Conservation (phyloP, 371 early-diverging fungal species). For the Actinomortierella wolfii region DNA sequence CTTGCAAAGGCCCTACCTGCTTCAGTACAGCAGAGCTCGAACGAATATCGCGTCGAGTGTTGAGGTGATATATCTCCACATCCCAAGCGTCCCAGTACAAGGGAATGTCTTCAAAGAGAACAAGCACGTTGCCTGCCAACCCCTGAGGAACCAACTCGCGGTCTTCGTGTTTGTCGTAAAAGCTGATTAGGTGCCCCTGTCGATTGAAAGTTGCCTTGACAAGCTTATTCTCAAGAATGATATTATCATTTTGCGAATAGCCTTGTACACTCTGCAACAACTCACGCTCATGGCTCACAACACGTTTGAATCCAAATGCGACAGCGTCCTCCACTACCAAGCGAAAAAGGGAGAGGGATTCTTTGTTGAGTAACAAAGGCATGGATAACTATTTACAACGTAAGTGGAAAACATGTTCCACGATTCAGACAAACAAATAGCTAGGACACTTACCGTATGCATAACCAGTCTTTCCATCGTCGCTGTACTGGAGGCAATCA, state of each 20-base stretch:
- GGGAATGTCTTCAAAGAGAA: conserved; percentile 82
- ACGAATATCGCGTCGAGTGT: conserved; percentile 68
- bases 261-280: too few species aligned
- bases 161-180: conserved; percentile 63
- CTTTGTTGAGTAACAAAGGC: too few species aligned
- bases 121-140: conserved; percentile 76
- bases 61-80: conserved; percentile 89
- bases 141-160: conserved; percentile 76
- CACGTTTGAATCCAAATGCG: too few species aligned
- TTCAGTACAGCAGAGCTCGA: conserved; percentile 43
- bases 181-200: conserved; percentile 72
- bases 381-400: too few species aligned
- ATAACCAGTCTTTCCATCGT: conserved; percentile 52
- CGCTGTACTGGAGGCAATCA: conserved; percentile 53
- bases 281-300: too few species aligned
- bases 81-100: conserved; percentile 61
- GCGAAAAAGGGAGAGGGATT: too few species aligned
- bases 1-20: conserved; percentile 86
- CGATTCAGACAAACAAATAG: not conserved
- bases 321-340: too few species aligned
- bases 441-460: conserved; percentile 40
- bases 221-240: conserved; percentile 74
- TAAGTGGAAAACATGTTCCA: too few species aligned
- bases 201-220: conserved; percentile 70
- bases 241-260: conserved; percentile 19